A percentile compares a stretch with the other conserved stretches of the same genome.
Evolutionary conservation across 2,329 filamentous ascomycete genomes (phyloP).

Genomic region (Zopfia rhizophila): DNA sequence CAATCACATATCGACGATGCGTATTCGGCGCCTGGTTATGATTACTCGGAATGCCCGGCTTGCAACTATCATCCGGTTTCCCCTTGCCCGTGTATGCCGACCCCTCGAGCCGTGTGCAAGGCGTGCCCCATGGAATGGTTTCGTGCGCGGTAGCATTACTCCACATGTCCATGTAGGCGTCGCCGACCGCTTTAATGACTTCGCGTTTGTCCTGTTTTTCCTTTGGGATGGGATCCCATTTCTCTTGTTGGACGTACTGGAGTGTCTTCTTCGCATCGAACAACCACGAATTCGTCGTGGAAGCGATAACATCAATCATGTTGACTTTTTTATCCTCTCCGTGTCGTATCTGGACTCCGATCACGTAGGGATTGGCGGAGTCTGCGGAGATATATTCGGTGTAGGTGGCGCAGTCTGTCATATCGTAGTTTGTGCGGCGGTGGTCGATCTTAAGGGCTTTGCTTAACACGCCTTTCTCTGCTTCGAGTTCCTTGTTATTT

Average conservation of each 20-base stretch:
- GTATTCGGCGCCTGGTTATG: conserved; percentile 24
- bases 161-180: conserved; percentile 37
- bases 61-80: conserved; percentile 27
- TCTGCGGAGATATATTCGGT: conserved; percentile 28
- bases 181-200: conserved; percentile 29
- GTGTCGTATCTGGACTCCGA: conserved; percentile 31
- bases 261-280: conserved; percentile 37
- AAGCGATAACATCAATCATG: conserved; percentile 28
- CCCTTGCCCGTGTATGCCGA: conserved; percentile 34
- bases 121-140: conserved; percentile 34
- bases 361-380: conserved; percentile 24
- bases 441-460: conserved; percentile 31
- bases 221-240: conserved; percentile 25
- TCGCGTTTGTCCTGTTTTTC: conserved; percentile 18
- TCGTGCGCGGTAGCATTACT: conserved; percentile 23
- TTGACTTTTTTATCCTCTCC: conserved; percentile 13
- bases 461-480: conserved; percentile 14
- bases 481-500: conserved; percentile 27
- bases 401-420: conserved; percentile 33
- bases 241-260: conserved; percentile 25
- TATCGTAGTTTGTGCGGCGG: conserved; percentile 33
- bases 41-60: conserved; percentile 30
- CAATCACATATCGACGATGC: conserved; percentile 31
- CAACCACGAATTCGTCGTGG: conserved; percentile 29
- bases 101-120: conserved; percentile 30